Percentiles rank a stretch among this genome's conserved stretches.
These are phyloP conservation scores for Penicillium sp. DNA, from an alignment of 2,329 filamentous ascomycete species.

Conservation along the genomic window DNA sequence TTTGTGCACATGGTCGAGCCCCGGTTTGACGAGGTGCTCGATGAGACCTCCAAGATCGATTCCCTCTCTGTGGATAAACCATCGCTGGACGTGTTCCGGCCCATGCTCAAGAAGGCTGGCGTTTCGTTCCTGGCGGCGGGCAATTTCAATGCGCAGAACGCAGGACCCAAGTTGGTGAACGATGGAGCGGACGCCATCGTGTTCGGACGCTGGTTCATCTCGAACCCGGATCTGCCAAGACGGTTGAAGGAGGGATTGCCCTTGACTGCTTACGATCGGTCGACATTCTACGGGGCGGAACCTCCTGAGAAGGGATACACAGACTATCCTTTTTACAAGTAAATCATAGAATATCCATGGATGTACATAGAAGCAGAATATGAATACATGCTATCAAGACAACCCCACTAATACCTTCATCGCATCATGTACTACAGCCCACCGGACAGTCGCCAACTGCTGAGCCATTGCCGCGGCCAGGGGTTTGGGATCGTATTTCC, in stretches of 20 bases:
- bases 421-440: constrained; percentile 59
- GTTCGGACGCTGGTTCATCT: constrained; percentile 40
- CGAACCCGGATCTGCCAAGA: constrained; percentile 43
- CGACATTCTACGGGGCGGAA: constrained; percentile 39
- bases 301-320: constrained; percentile 34
- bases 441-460: constrained; percentile 53
- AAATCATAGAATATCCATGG: not conserved
- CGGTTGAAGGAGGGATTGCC: constrained; percentile 34
- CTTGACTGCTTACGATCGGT: constrained; percentile 38
- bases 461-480: constrained; percentile 54
- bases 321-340: constrained; percentile 36
- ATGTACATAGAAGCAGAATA: not conserved
- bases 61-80: constrained; percentile 29
- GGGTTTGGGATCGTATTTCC: constrained; percentile 49
- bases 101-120: constrained; percentile 37
- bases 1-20: constrained; percentile 50
- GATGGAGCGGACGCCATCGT: constrained; percentile 29
- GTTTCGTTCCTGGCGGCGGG: constrained; percentile 36
- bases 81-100: constrained; percentile 41
- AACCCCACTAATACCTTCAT: constrained; percentile 49
- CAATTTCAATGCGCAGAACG: constrained; percentile 24
- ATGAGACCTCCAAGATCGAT: constrained; percentile 43
- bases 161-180: constrained; percentile 14
- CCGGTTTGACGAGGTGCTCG: constrained; percentile 45
- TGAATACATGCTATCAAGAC: constrained; percentile 9